Evolutionary conservation across 768 basidiomycete species (phyloP).

Genomic region (Scleroderma citrinum): DNA sequence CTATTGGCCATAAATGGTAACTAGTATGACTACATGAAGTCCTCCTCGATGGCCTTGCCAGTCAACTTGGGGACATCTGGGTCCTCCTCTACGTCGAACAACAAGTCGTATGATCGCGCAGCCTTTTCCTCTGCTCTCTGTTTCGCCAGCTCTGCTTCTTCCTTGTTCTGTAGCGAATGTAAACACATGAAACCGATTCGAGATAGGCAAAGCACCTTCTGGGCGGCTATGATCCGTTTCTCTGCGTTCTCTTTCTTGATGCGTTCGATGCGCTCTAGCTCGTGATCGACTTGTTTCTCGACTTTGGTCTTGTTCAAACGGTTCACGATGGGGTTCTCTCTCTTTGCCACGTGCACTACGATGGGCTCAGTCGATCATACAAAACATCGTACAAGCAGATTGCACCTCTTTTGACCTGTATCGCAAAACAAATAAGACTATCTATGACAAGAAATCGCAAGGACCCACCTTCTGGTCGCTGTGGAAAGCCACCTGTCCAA

Average conservation of each 20-base stretch:
- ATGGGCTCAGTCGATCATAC: not conserved
- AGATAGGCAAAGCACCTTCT: constrained; percentile 44
- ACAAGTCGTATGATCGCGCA: constrained; percentile 76
- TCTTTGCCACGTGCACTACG: constrained; percentile 67
- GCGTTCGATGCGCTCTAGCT: constrained; percentile 79
- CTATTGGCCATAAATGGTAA: not conserved
- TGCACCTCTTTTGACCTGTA: constrained; percentile 74
- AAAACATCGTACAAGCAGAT: not conserved
- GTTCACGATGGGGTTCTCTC: constrained; percentile 88
- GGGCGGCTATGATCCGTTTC: constrained; percentile 55
- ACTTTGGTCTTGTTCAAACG: constrained; percentile 90
- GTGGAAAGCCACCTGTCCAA: constrained; percentile 94
- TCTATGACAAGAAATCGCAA: not conserved
- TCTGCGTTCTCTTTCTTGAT: constrained; percentile 68
- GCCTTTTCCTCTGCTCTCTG: constrained; percentile 82
- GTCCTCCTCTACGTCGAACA: constrained; percentile 65
- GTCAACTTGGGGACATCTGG: constrained; percentile 48
- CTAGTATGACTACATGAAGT: constrained; percentile 65
- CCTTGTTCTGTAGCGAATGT: constrained; percentile 55
- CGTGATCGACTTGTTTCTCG: constrained; percentile 83
- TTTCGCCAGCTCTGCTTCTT: constrained; percentile 68
- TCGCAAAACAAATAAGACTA: constrained; percentile 1
- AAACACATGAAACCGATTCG: not conserved
- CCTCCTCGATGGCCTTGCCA: constrained; percentile 76
- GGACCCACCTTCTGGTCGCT: constrained; percentile 71